A percentile compares a stretch with the other conserved stretches of the same genome.
Conservation (phyloP, 805 yeast species). For the Pichia pseudocactophila region DNA sequence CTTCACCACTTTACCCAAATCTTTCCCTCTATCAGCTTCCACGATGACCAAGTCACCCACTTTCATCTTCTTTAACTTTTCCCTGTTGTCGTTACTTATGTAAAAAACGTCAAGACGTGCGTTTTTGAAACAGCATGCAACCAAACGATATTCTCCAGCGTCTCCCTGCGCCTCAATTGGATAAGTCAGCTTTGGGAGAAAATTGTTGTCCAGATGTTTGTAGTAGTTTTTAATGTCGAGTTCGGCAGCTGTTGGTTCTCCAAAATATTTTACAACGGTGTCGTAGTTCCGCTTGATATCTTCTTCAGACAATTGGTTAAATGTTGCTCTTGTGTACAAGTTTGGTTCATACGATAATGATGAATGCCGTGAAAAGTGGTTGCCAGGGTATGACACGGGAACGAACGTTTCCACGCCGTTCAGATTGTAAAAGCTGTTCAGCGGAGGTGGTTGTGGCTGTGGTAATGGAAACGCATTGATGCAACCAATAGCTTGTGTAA, state of each 20-base stretch:
- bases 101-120: slow-evolving; percentile 74
- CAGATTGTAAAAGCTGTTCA: not conserved
- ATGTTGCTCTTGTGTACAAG: not conserved
- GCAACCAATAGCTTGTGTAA: no score
- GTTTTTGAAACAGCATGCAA: slow-evolving; percentile 67
- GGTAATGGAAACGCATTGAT: not conserved
- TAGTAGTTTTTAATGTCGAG: slow-evolving; percentile 19
- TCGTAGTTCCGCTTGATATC: slow-evolving; percentile 20
- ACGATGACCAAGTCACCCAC: slow-evolving; percentile 68
- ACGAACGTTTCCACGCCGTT: no score
- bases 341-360: not conserved
- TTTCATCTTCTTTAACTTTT: slow-evolving; percentile 25
- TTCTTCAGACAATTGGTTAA: slow-evolving; percentile 11
- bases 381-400: no score
- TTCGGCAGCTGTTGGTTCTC: slow-evolving; percentile 19
- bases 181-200: slow-evolving; percentile 19
- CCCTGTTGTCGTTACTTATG: slow-evolving; percentile 33
- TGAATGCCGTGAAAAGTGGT: not conserved
- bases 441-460: not conserved
- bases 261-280: slow-evolving; percentile 23
- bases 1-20: slow-evolving; percentile 58
- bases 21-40: slow-evolving; percentile 77
- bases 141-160: slow-evolving; percentile 29
- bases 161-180: not conserved
- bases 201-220: slow-evolving; percentile 16